Conservation (phyloP, 345 rosid species). For the Garcia nutans region DNA sequence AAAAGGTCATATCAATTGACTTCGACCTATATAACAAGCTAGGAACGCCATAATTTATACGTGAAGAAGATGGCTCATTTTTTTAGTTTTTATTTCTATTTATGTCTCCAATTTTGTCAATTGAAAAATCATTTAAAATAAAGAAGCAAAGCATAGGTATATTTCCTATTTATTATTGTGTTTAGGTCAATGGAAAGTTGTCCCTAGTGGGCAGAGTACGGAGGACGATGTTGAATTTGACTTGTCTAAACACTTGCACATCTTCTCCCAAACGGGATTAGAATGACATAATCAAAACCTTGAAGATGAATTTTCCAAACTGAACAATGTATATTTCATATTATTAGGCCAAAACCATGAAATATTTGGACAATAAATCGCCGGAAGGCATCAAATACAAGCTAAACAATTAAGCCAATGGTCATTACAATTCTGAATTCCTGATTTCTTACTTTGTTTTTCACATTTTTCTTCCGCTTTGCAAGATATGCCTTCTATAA, state of each 20-base stretch:
- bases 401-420: not conserved
- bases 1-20: too few species aligned
- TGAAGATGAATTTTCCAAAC: not conserved
- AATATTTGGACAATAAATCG: not conserved
- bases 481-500: not conserved
- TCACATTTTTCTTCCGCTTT: not conserved
- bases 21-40: too few species aligned
- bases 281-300: too few species aligned
- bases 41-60: too few species aligned
- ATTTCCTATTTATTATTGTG: too few species aligned
- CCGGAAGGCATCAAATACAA: constrained; percentile 4
- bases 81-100: too few species aligned
- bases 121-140: too few species aligned
- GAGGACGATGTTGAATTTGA: not conserved
- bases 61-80: too few species aligned
- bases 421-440: not conserved
- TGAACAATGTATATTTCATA: not conserved
- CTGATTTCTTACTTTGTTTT: not conserved
- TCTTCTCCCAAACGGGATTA: not conserved
- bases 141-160: too few species aligned
- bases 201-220: not conserved
- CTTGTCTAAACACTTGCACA: not conserved
- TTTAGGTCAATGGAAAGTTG: too few species aligned
- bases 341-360: not conserved
- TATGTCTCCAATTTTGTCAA: too few species aligned